These are phyloP conservation scores for Monosporascus sp. DNA, from an alignment of 2,329 filamentous ascomycete genomes.

Conservation along the genomic window DNA sequence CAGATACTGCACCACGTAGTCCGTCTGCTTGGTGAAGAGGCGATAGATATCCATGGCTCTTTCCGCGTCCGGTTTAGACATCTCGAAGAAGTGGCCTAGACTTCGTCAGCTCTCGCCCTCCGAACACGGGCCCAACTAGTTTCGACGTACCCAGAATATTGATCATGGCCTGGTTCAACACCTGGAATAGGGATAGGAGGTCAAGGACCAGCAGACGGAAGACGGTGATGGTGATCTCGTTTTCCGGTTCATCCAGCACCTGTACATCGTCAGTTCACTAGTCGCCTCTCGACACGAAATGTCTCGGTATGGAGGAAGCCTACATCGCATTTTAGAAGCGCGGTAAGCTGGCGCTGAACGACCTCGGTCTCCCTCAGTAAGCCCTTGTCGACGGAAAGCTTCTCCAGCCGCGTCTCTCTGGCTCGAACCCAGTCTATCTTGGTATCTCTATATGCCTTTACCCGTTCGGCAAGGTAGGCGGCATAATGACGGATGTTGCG, in stretches of 20 bases:
- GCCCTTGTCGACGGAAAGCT: constrained; percentile 84
- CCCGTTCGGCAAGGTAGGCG: constrained; percentile 77
- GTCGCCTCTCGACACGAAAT: neutral
- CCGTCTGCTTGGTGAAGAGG: constrained; percentile 85
- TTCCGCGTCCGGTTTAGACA: constrained; percentile 91
- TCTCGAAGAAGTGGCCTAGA: constrained; percentile 92
- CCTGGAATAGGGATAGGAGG: constrained; percentile 83
- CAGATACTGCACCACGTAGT: constrained; percentile 86
- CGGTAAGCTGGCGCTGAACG: constrained; percentile 82
- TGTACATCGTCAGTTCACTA: constrained; percentile 28
- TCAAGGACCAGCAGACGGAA: constrained; percentile 90
- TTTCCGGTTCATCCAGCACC: constrained; percentile 88
- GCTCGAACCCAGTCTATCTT: constrained; percentile 85
- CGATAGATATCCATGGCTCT: constrained; percentile 89
- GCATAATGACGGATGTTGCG: constrained; percentile 91
- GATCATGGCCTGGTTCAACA: constrained; percentile 95
- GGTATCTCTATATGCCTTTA: constrained; percentile 75
- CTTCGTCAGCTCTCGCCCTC: constrained; percentile 11
- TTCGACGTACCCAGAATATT: constrained; percentile 75
- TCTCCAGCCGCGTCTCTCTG: constrained; percentile 78
- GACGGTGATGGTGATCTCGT: constrained; percentile 92
- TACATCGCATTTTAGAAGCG: constrained; percentile 85
- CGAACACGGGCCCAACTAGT: neutral
- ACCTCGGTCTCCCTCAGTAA: constrained; percentile 85
- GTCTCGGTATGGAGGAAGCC: constrained; percentile 28